Evolutionary conservation across 2,329 filamentous ascomycete species (phyloP), one percentile per base, ranked within the genome.

Genomic region (Hypoxylon rubiginosum): DNA sequence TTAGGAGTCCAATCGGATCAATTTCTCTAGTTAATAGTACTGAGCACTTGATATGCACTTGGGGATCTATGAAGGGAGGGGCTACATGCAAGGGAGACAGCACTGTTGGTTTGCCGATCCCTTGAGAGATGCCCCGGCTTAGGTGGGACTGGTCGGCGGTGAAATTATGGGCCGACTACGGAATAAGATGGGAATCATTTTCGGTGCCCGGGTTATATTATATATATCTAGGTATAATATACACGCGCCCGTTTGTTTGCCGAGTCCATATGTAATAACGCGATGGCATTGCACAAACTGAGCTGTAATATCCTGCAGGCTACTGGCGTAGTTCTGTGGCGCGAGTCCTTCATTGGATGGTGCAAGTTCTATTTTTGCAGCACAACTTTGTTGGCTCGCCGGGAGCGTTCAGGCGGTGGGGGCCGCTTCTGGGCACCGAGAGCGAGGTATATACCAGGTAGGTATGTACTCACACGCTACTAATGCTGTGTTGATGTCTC

Each of bases 311-410:
- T n/a, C n/a, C n/a, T n/a, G n/a, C n/a, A n/a, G n/a, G n/a, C n/a
- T n/a, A n/a, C n/a, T n/a, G n/a, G n/a, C n/a, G n/a, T n/a, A n/a
- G n/a, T n/a, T n/a, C n/a, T n/a, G n/a, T n/a, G n/a, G n/a, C n/a
- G n/a, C n/a, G n/a, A n/a, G n/a, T n/a, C n/a, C n/a, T n/a, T 41
- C 13, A 41, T 41, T 8, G 36, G 36, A 41, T 41, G 36, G 36
- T 41, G 6, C 36, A 41, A 41, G 36, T 41, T 41, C 36, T 41
- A 41, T 41, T 41, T 41, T 41, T 30, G 36, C 36, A 41, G 36
- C 4, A 41, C n/a, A 41, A 41, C n/a, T 41, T 41, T 13, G 36
- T 41, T 41, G 36, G 36, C 36, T 41, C 36, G 36, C 36, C 36
- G 13, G 36, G 36, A 41, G 36, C 36, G 6, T 41, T 41, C 13